Percentiles rank a stretch among this genome's conserved stretches.
phyloP scores from a whole-genome alignment of 2,329 filamentous ascomycete species.

The Microsporum audouinii region DNA sequence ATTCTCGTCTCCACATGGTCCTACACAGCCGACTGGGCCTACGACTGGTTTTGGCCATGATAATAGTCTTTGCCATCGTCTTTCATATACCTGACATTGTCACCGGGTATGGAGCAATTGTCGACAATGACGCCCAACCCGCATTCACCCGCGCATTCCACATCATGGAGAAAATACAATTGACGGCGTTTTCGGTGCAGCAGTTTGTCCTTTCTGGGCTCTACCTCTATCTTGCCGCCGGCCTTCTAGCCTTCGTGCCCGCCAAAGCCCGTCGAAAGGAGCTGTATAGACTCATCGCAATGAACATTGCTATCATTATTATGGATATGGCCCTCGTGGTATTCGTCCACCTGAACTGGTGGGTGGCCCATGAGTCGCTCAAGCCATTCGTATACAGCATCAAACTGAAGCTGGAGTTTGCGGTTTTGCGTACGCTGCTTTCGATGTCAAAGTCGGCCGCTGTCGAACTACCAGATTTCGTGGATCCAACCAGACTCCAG shows the following conservation, averaged over 20 bases:
- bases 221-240: slow-evolving; percentile 39
- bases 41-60: slow-evolving; percentile 36
- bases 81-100: slow-evolving; percentile 38
- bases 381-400: slow-evolving; percentile 25
- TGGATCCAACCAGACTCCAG: background rate
- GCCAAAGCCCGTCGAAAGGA: slow-evolving; percentile 18
- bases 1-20: slow-evolving; percentile 41
- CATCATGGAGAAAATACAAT: slow-evolving; percentile 45
- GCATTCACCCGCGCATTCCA: slow-evolving; percentile 31
- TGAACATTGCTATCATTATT: slow-evolving; percentile 34
- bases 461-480: background rate
- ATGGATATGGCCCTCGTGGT: slow-evolving; percentile 33
- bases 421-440: slow-evolving; percentile 38
- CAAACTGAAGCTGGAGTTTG: slow-evolving; percentile 43
- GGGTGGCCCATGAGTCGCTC: slow-evolving; percentile 25
- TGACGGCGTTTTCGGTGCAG: slow-evolving; percentile 46
- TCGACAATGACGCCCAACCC: slow-evolving; percentile 6
- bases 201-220: slow-evolving; percentile 44
- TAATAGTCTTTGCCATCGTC: slow-evolving; percentile 34
- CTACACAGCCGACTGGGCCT: slow-evolving; percentile 31
- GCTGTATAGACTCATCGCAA: slow-evolving; percentile 30
- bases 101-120: slow-evolving; percentile 32
- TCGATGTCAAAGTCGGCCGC: background rate
- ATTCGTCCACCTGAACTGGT: slow-evolving; percentile 26
- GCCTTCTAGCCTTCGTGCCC: slow-evolving; percentile 22